Percentiles rank a stretch among this genome's conserved stretches.
phyloP scores from a whole-genome alignment of 257 asterid species.

The Solanum boliviense region DNA sequence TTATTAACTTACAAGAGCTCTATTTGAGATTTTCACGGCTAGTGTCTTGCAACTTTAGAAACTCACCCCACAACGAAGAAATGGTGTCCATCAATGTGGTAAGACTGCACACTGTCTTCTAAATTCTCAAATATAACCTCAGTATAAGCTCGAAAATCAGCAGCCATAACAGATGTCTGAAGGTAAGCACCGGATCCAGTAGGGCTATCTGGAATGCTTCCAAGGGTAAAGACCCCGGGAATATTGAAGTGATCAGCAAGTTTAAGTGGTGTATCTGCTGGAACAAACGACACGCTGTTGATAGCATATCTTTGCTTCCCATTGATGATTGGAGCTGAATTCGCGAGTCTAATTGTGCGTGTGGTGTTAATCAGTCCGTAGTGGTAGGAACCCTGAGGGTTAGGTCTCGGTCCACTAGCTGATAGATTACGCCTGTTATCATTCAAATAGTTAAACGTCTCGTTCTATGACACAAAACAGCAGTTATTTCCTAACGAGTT shows the following conservation, averaged over 20 bases:
- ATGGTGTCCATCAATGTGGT: constrained; percentile 7
- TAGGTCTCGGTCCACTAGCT: constrained; percentile 26
- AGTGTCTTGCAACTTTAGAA: background rate
- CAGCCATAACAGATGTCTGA: constrained; percentile 27
- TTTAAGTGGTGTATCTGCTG: constrained; percentile 29
- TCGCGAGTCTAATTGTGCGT: constrained; percentile 14
- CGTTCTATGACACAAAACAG: background rate
- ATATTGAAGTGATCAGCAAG: constrained; percentile 26
- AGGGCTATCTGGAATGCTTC: constrained; percentile 18
- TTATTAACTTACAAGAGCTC: background rate
- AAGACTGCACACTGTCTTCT: constrained; percentile 12
- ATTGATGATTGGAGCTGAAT: constrained; percentile 17
- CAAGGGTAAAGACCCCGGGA: constrained; percentile 16
- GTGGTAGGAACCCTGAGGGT: constrained; percentile 29
- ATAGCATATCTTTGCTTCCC: constrained; percentile 22
- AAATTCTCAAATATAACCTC: constrained; percentile 19
- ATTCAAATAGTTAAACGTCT: background rate
- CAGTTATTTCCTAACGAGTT: too few species aligned
- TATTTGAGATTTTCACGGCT: background rate
- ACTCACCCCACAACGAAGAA: constrained; percentile 4
- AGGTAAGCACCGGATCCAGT: constrained; percentile 9
- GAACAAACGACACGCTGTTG: constrained; percentile 17
- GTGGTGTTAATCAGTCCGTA: constrained; percentile 21
- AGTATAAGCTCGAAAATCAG: constrained; percentile 20
- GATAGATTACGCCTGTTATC: constrained; percentile 19